These are phyloP conservation scores for Yarrowia yakushimensis DNA, from an alignment of 805 yeast genomes.

Conservation along the genomic window DNA sequence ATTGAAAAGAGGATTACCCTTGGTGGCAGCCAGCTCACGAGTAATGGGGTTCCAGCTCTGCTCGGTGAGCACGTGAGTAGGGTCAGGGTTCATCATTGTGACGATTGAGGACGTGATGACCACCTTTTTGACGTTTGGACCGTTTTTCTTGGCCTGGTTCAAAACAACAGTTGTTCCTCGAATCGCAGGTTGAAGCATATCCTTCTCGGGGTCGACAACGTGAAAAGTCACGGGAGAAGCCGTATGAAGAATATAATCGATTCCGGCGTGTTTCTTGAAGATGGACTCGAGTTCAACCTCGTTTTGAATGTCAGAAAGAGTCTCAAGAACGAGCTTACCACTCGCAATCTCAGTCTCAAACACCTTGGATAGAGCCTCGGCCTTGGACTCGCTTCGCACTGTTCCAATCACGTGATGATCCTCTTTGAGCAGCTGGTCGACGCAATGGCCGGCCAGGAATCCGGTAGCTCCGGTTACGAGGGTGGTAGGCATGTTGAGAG, in stretches of 20 bases:
- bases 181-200: slow-evolving; percentile 47
- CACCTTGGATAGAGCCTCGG: slow-evolving; percentile 34
- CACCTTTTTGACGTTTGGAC: slow-evolving; percentile 38
- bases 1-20: neutral
- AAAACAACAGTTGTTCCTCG: slow-evolving; percentile 47
- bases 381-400: slow-evolving; percentile 45
- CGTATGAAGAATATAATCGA: slow-evolving; percentile 42
- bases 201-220: slow-evolving; percentile 41
- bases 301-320: slow-evolving; percentile 36
- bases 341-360: slow-evolving; percentile 27
- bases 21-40: slow-evolving; percentile 31
- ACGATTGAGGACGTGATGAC: slow-evolving; percentile 52
- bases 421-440: slow-evolving; percentile 40
- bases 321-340: slow-evolving; percentile 34
- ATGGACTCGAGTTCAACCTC: slow-evolving; percentile 47
- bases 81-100: slow-evolving; percentile 40
- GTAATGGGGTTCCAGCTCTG: slow-evolving; percentile 41
- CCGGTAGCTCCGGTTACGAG: slow-evolving; percentile 49
- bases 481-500: slow-evolving; percentile 30
- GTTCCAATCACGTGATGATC: slow-evolving; percentile 49
- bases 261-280: slow-evolving; percentile 41
- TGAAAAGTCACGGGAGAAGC: slow-evolving; percentile 42
- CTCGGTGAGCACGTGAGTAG: slow-evolving; percentile 35
- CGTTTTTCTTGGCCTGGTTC: slow-evolving; percentile 40
- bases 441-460: slow-evolving; percentile 45